Conservation (phyloP, 2,329 filamentous ascomycete genomes). For the Ceratocystis harringtonii region DNA sequence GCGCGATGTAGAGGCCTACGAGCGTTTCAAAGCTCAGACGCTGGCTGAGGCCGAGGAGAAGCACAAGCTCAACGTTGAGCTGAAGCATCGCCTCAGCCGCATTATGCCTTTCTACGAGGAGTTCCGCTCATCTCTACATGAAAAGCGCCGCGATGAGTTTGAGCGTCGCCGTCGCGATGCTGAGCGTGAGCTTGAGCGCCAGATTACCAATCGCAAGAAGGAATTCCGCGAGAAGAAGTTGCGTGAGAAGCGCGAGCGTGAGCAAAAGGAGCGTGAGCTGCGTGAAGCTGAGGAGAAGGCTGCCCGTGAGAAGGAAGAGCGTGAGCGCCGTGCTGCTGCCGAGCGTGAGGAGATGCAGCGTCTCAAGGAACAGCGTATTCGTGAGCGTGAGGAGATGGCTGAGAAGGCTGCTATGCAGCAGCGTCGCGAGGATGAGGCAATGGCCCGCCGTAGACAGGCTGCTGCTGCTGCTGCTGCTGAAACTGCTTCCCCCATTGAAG, state of each 20-base stretch:
- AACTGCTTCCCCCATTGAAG: slow-evolving; percentile 12
- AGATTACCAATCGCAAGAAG: slow-evolving; percentile 76
- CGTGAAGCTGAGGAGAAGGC: slow-evolving; percentile 77
- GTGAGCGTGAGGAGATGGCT: slow-evolving; percentile 51
- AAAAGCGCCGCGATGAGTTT: slow-evolving; percentile 85
- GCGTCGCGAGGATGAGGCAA: slow-evolving; percentile 75
- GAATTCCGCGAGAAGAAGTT: slow-evolving; percentile 72
- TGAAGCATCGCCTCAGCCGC: slow-evolving; percentile 82
- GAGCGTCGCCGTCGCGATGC: slow-evolving; percentile 86
- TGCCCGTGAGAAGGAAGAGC: slow-evolving; percentile 73
- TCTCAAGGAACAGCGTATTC: slow-evolving; percentile 49
- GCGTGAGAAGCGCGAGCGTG: slow-evolving; percentile 68
- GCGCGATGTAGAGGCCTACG: slow-evolving; percentile 63
- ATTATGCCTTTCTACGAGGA: slow-evolving; percentile 71
- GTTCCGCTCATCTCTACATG: slow-evolving; percentile 69
- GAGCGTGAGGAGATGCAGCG: slow-evolving; percentile 55
- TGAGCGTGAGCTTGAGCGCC: slow-evolving; percentile 82
- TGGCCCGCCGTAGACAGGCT: slow-evolving; percentile 50
- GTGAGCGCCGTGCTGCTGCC: slow-evolving; percentile 63
- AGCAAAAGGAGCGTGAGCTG: slow-evolving; percentile 65
- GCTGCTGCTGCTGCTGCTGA: background rate
- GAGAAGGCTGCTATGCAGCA: slow-evolving; percentile 56
- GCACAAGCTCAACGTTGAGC: slow-evolving; percentile 79
- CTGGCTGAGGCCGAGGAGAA: slow-evolving; percentile 69
- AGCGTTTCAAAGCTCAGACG: slow-evolving; percentile 61